A percentile compares a stretch with the other conserved stretches of the same genome.
phyloP scores from a whole-genome alignment of 129 eudicot species.

The Chrysanthemum lavandulifolium region DNA sequence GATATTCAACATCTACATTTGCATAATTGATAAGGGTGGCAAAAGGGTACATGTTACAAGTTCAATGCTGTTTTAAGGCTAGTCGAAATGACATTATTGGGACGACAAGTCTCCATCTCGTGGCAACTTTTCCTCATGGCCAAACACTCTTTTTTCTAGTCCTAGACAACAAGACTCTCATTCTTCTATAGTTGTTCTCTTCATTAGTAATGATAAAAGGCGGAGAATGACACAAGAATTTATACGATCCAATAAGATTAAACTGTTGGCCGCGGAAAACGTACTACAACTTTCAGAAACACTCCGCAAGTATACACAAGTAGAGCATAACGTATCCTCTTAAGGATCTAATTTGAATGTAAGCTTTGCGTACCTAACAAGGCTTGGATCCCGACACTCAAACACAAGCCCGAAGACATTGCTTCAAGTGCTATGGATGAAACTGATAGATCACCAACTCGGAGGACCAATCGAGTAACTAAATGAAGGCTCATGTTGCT shows the following conservation, averaged over 20 bases:
- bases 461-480: background rate
- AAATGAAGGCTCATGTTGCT: slow-evolving; percentile 33
- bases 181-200: slow-evolving; percentile 20
- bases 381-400: slow-evolving; percentile 15
- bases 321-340: slow-evolving; percentile 7
- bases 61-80: slow-evolving; percentile 34
- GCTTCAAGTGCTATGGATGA: slow-evolving; percentile 57
- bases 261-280: slow-evolving; percentile 33
- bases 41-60: slow-evolving; percentile 73
- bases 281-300: slow-evolving; percentile 38
- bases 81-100: slow-evolving; percentile 4
- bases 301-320: slow-evolving; percentile 35
- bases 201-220: slow-evolving; percentile 43
- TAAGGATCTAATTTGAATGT: slow-evolving; percentile 28
- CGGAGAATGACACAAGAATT: slow-evolving; percentile 29
- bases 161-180: slow-evolving; percentile 11
- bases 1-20: slow-evolving; percentile 25
- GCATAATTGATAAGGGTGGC: slow-evolving; percentile 61
- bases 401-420: slow-evolving; percentile 29
- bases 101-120: slow-evolving; percentile 11
- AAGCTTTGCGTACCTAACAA: slow-evolving; percentile 16
- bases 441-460: slow-evolving; percentile 17
- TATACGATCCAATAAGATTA: slow-evolving; percentile 45
- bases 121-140: slow-evolving; percentile 7
- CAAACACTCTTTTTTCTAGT: slow-evolving; percentile 18